Base-by-base conservation (phyloP, 768 basidiomycete genomes). In the Suillus spraguei region DNA sequence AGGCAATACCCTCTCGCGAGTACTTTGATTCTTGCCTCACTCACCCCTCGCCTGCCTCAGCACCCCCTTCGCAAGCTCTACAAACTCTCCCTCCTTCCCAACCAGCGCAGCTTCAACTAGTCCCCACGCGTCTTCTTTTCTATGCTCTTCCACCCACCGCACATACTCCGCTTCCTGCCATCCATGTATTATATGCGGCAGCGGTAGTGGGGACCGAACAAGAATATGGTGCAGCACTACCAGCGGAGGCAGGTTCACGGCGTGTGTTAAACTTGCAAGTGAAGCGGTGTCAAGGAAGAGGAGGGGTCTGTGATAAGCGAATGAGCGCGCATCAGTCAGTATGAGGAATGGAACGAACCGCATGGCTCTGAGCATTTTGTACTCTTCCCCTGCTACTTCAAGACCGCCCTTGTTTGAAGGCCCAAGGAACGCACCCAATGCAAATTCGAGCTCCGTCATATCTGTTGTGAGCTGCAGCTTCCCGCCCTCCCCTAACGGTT, bases 111-210 rank as follows among this genome's bases (percentile, higher is more conserved):
- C 84, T 60, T 95, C 92, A 13, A 99, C 78, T 52, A 99, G 82
- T 16, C 85, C 85, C 84, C 87, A 86, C 9, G 90, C 85, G 72
- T 98, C 97, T 64, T 82, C 84, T 64, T 89, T 87, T 2, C 87
- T 80, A 70, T 98, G 97, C 72, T 97, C 96, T 64, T 94, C 91
- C 14, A 99, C 83, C 95, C 96, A 99, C 50, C 93, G 86, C 56
- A 97, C 92, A 74, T 99, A 99, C 79, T 99, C 97, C 4, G 90
- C 84, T 72, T 98, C 95, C 63, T 92, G 90, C 97, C 97, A 99
- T 0, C 91, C 90, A 71, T 98, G 95, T 61, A 95, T 75, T 56
- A 85, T 83, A 73, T 99, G 94, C 11, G 97, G 97, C 44, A 99
- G 82, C 6, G 91, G 85, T 60, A 94, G 82, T 0, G 92, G 89